Evolutionary conservation across 2,329 filamentous ascomycete species (phyloP), one percentile per base, ranked within the genome.

Genomic region (Pseudogymnoascus sp.): DNA sequence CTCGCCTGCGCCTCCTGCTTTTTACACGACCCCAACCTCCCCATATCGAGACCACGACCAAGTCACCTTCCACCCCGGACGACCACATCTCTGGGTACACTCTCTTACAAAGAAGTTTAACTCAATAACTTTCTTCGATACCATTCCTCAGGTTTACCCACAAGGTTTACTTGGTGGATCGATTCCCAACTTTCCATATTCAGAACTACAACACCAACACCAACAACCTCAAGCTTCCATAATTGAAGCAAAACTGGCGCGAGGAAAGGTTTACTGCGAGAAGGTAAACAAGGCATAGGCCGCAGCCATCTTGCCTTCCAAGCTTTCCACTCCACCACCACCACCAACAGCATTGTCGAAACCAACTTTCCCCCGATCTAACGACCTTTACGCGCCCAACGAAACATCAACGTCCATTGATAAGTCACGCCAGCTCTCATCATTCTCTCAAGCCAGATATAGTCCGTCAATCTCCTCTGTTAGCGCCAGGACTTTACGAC

Each of bases 331-430:
- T 60, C 38, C 59, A 60, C 59, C 59, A 65, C 69, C 65, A 65
- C 66, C 16, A 62, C 37, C 56, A 71, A 70, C 67, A 66, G 69
- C 69, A 66, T 66, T 74, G 72, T 71, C 72, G 71, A 68, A 63
- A 61, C 63, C 65, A 69, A 69, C 64, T 35, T 64, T 64, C 18
- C 28, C 67, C 42, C 62, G 37, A 59, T 66, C 63, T 74, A 69
- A 74, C 71, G 73, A 74, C 71, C 66, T 64, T 72, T 67, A 74
- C 72, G 73, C 73, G 61, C 64, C 67, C 61, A 61, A 74, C 72
- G 73, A 73, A 65, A 68, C 65, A 31, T 63, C 68, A 66, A 73
- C 70, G 64, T 70, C 69, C 12, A 66, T 59, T 44, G 63, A 64
- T 59, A 56, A 65, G 63, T 69, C 69, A 68, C 71, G 71, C 71